A percentile compares a stretch with the other conserved stretches of the same genome.
phyloP scores from a whole-genome alignment of 2,329 filamentous ascomycete species.

The Phialophora chinensis region DNA sequence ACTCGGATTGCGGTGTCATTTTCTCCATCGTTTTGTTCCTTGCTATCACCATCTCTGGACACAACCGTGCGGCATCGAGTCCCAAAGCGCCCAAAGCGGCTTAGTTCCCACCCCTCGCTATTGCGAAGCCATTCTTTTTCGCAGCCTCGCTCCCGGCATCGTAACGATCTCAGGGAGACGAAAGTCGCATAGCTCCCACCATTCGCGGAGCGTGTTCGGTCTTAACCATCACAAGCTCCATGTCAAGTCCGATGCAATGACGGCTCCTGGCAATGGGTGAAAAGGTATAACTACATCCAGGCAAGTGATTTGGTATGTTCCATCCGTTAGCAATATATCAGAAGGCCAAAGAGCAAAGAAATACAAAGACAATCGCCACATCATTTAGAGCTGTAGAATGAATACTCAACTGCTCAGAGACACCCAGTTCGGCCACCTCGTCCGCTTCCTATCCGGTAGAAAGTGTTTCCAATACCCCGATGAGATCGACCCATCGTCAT shows the following conservation, averaged over 20 bases:
- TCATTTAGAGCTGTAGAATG: background rate
- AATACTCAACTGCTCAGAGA: conserved; percentile 4
- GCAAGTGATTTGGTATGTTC: background rate
- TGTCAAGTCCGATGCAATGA: background rate
- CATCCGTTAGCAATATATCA: too few species aligned
- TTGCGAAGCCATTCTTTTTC: background rate
- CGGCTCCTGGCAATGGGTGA: background rate
- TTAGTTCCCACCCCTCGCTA: background rate
- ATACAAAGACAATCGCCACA: background rate
- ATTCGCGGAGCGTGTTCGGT: background rate
- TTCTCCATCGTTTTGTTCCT: background rate
- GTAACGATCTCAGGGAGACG: background rate
- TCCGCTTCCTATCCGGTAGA: conserved; percentile 6
- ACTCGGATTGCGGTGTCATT: background rate
- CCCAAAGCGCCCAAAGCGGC: conserved; percentile 3
- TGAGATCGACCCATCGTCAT: conserved; percentile 14
- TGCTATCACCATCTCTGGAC: background rate
- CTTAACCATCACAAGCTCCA: background rate
- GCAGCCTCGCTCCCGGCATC: background rate
- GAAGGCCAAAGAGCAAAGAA: background rate
- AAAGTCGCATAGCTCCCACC: background rate
- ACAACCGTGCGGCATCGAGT: background rate
- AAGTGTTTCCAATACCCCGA: conserved; percentile 14
- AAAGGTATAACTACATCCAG: background rate
- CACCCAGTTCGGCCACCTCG: conserved; percentile 8